phyloP scores from a whole-genome alignment of 805 yeast genomes.

The Yamadazyma nakazawae region DNA sequence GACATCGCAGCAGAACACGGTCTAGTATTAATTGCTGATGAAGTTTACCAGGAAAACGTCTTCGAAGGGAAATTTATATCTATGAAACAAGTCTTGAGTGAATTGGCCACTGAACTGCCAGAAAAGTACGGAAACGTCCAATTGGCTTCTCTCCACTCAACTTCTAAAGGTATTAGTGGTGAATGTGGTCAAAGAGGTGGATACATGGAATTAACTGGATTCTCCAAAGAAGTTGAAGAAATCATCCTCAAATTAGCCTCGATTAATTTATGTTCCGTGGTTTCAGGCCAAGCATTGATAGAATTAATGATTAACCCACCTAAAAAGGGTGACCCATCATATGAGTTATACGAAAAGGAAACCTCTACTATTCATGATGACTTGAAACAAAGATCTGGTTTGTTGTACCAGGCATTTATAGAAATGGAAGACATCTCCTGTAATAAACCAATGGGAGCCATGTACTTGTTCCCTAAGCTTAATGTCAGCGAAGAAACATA shows the following conservation, averaged over 20 bases:
- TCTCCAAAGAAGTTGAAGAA: constrained; percentile 63
- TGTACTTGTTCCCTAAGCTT: constrained; percentile 90
- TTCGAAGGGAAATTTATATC: constrained; percentile 81
- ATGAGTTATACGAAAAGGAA: constrained; percentile 62
- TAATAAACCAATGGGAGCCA: constrained; percentile 93
- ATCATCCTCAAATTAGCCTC: constrained; percentile 83
- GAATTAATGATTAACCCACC: constrained; percentile 97
- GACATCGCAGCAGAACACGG: constrained; percentile 82
- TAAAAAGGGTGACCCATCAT: constrained; percentile 68
- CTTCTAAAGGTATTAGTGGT: constrained; percentile 95
- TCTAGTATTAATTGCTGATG: constrained; percentile 89
- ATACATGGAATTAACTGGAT: constrained; percentile 90
- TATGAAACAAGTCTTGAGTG: constrained; percentile 72
- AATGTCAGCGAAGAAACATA: constrained; percentile 46
- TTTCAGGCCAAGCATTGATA: constrained; percentile 89
- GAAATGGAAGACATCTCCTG: constrained; percentile 80
- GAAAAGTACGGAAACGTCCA: constrained; percentile 70
- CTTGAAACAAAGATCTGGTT: constrained; percentile 59
- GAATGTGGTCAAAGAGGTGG: constrained; percentile 99
- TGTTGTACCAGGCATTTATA: constrained; percentile 67
- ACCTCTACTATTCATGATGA: constrained; percentile 57
- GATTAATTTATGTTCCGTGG: constrained; percentile 90
- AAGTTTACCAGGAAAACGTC: constrained; percentile 93
- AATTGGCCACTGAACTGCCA: constrained; percentile 51
- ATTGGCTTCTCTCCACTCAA: constrained; percentile 92